A percentile compares a stretch with the other conserved stretches of the same genome.
Evolutionary conservation across 2,329 filamentous ascomycete species (phyloP).

Genomic region (Diplodia corticola): DNA sequence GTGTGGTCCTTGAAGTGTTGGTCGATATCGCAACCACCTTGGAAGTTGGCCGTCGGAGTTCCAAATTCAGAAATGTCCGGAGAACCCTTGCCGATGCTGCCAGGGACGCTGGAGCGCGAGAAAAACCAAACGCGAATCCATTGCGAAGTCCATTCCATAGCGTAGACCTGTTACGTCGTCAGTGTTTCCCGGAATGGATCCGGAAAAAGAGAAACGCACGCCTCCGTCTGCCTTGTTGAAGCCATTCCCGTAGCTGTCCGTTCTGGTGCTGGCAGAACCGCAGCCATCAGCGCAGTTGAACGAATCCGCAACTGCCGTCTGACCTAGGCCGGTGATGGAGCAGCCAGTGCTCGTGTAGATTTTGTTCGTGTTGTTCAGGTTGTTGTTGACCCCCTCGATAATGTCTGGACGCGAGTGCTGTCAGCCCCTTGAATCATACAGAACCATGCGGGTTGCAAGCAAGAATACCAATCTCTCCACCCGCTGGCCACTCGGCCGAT

Average conservation of each 20-base stretch:
- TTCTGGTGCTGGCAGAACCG: constrained; percentile 20
- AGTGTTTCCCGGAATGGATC: not conserved
- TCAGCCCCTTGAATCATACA: not conserved
- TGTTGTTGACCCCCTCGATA: constrained; percentile 29
- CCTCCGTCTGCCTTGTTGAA: constrained; percentile 29
- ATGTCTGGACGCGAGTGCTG: constrained; percentile 23
- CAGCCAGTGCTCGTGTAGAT: constrained; percentile 24
- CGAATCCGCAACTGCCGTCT: constrained; percentile 25
- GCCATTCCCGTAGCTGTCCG: constrained; percentile 25
- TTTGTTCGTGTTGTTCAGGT: constrained; percentile 26
- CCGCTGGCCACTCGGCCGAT: constrained; percentile 28
- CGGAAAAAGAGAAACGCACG: constrained; percentile 31
- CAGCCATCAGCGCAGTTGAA: constrained; percentile 31
- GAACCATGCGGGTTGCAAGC: not conserved
- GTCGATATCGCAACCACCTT: constrained; percentile 41
- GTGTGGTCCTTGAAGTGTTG: constrained; percentile 40
- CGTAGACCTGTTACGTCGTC: constrained; percentile 35
- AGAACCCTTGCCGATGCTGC: constrained; percentile 45
- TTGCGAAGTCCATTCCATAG: constrained; percentile 31
- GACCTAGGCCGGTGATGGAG: constrained; percentile 25
- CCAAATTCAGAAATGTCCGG: constrained; percentile 67
- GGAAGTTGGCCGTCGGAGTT: constrained; percentile 64
- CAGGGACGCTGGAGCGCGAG: constrained; percentile 31
- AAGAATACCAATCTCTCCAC: constrained; percentile 31
- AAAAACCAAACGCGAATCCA: constrained; percentile 32